Conservation (phyloP, 2,329 filamentous ascomycete species). For the Colletotrichum navitas region DNA sequence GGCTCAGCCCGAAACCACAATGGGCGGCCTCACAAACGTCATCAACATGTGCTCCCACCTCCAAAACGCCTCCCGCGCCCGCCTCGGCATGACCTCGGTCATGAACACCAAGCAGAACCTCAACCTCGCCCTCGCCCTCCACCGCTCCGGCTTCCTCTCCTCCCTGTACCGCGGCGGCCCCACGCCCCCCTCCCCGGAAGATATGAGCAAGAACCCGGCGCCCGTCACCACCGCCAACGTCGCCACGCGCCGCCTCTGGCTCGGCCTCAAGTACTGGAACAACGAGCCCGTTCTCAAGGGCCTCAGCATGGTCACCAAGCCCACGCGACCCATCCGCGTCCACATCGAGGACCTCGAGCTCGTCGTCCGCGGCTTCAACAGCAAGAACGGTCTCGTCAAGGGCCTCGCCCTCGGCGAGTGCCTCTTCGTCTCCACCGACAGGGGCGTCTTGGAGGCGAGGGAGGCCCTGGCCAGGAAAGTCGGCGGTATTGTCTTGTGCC, state of each 20-base stretch:
- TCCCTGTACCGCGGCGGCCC: slow-evolving; percentile 80
- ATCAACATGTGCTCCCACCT: slow-evolving; percentile 89
- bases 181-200: slow-evolving; percentile 62
- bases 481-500: slow-evolving; percentile 84
- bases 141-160: slow-evolving; percentile 85
- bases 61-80: slow-evolving; percentile 88
- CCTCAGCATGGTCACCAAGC: slow-evolving; percentile 77
- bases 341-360: slow-evolving; percentile 71
- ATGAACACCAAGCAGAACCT: slow-evolving; percentile 86
- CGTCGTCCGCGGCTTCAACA: slow-evolving; percentile 76
- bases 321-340: slow-evolving; percentile 78
- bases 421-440: slow-evolving; percentile 82
- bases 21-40: slow-evolving; percentile 72
- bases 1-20: slow-evolving; percentile 14
- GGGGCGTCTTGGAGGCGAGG: slow-evolving; percentile 82
- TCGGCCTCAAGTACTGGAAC: slow-evolving; percentile 91
- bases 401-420: slow-evolving; percentile 86
- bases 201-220: slow-evolving; percentile 64
- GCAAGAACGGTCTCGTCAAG: slow-evolving; percentile 75
- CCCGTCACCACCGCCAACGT: slow-evolving; percentile 78
- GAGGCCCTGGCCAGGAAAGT: slow-evolving; percentile 85
- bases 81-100: slow-evolving; percentile 86
- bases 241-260: slow-evolving; percentile 81
- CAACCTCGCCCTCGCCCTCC: slow-evolving; percentile 78
- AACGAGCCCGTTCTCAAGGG: slow-evolving; percentile 81